Evolutionary conservation across 768 basidiomycete species (phyloP).

Genomic region (Phylloporus scabripes): DNA sequence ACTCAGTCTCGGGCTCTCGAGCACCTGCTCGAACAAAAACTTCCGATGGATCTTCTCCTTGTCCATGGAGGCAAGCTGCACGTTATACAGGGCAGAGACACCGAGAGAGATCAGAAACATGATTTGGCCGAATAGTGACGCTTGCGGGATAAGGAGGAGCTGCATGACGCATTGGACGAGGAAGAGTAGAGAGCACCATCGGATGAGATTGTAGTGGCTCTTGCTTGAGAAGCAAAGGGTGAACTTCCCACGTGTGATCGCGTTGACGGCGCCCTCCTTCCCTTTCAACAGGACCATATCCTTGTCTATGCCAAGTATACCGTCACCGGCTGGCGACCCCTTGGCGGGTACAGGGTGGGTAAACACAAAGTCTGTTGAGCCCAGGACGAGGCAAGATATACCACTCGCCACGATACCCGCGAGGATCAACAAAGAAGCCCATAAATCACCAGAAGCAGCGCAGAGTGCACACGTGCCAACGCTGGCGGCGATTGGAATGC

Average conservation of each 20-base stretch:
- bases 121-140: conserved; percentile 25
- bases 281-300: conserved; percentile 26
- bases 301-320: conserved; percentile 17
- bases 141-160: conserved; percentile 27
- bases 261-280: conserved; percentile 24
- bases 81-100: conserved; percentile 24
- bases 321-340: conserved; percentile 26
- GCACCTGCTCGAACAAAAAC: conserved; percentile 8
- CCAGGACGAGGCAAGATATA: conserved; percentile 21
- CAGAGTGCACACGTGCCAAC: conserved; percentile 17
- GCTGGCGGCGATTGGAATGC: conserved; percentile 20
- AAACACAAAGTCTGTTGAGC: conserved; percentile 21
- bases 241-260: conserved; percentile 26
- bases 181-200: conserved; percentile 20
- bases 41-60: conserved; percentile 15
- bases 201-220: conserved; percentile 9
- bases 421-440: conserved; percentile 24
- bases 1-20: conserved; percentile 11
- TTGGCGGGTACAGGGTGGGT: conserved; percentile 21
- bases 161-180: conserved; percentile 23
- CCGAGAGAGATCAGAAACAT: conserved; percentile 27
- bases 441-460: conserved; percentile 22
- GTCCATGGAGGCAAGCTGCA: conserved; percentile 28
- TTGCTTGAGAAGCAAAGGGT: conserved; percentile 18
- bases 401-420: conserved; percentile 29